Evolutionary conservation across 1,139 yeast species (phyloP).

Genomic region (Candida sanyaensis): DNA sequence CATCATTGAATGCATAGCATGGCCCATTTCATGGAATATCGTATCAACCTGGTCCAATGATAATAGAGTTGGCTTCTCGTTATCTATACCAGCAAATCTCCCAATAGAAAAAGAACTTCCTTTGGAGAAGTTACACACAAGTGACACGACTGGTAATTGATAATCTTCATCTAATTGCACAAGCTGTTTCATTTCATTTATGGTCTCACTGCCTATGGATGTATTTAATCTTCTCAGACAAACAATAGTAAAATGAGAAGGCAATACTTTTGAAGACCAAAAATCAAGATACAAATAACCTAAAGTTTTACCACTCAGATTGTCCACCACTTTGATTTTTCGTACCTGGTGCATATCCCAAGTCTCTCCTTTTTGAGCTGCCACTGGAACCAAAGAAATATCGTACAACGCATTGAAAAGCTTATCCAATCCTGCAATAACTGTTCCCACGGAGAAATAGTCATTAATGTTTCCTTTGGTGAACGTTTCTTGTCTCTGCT

Average conservation of each 20-base stretch:
- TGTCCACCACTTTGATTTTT: slow-evolving; percentile 63
- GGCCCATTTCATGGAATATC: slow-evolving; percentile 98
- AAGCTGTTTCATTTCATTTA: slow-evolving; percentile 31
- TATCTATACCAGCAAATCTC: slow-evolving; percentile 29
- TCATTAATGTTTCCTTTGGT: slow-evolving; percentile 45
- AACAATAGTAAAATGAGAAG: slow-evolving; percentile 97
- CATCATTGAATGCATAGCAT: slow-evolving; percentile 96
- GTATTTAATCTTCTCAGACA: slow-evolving; percentile 67
- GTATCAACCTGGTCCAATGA: slow-evolving; percentile 86
- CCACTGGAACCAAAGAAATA: slow-evolving; percentile 68
- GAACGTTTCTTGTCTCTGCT: slow-evolving; percentile 11
- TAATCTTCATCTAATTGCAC: slow-evolving; percentile 59
- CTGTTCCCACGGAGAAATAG: slow-evolving; percentile 84
- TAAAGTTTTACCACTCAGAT: slow-evolving; percentile 24
- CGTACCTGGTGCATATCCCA: slow-evolving; percentile 87
- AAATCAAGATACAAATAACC: slow-evolving; percentile 48
- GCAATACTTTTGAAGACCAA: slow-evolving; percentile 53
- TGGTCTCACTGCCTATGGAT: slow-evolving; percentile 29
- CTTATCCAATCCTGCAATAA: slow-evolving; percentile 78
- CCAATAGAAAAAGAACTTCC: slow-evolving; percentile 19
- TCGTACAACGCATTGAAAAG: slow-evolving; percentile 75
- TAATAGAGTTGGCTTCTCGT: slow-evolving; percentile 45
- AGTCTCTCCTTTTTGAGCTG: slow-evolving; percentile 71
- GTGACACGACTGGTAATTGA: slow-evolving; percentile 87
- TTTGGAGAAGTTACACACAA: slow-evolving; percentile 82